Conservation (phyloP, 306 rosid genomes). For the Pachyrhizus erosus region DNA sequence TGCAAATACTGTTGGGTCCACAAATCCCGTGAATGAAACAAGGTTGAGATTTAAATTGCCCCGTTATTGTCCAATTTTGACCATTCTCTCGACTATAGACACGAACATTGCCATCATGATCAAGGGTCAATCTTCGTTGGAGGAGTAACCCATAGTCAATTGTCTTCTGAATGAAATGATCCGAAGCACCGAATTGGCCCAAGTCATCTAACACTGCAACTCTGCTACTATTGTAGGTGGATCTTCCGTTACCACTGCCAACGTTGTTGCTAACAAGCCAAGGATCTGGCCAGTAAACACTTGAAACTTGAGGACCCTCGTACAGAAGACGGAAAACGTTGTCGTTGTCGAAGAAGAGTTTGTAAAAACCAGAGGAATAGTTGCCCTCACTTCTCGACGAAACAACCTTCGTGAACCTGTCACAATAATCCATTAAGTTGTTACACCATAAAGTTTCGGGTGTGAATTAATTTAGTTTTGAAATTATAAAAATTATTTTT, state of each 20-base stretch:
- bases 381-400: constrained; percentile 41
- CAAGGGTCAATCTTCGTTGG: constrained; percentile 26
- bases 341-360: constrained; percentile 38
- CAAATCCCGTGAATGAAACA: constrained; percentile 21
- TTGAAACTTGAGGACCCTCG: constrained; percentile 11
- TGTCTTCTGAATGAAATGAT: neutral
- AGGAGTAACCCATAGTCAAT: neutral
- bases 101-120: constrained; percentile 28
- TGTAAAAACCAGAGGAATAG: constrained; percentile 42
- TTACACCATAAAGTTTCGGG: neutral
- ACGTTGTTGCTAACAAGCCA: constrained; percentile 17
- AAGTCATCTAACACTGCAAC: neutral
- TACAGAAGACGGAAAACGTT: constrained; percentile 38
- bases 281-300: constrained; percentile 41
- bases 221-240: constrained; percentile 13
- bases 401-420: constrained; percentile 37
- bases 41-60: neutral
- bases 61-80: neutral
- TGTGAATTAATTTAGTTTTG: neutral
- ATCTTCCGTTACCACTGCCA: constrained; percentile 1
- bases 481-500: too few relatives aligned
- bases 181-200: neutral
- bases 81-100: neutral
- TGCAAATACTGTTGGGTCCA: constrained; percentile 11
- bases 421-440: neutral